These are phyloP conservation scores for Kodamaea plutei DNA, from an alignment of 1,139 yeast genomes.

Conservation along the genomic window DNA sequence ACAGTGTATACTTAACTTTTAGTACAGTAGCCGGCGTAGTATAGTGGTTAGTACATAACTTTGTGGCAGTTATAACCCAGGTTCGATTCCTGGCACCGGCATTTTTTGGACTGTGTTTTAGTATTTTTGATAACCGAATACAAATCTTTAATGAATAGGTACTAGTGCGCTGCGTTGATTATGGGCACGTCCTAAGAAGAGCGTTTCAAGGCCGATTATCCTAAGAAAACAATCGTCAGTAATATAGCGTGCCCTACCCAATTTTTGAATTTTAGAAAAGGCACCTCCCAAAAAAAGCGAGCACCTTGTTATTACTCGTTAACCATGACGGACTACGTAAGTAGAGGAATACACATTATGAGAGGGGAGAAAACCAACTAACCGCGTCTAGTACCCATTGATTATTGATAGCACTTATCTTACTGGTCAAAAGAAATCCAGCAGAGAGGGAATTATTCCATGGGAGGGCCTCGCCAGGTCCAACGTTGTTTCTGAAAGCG, in stretches of 20 bases:
- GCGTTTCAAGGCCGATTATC: too few relatives aligned
- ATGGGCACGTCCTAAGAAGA: too few relatives aligned
- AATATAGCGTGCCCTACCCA: too few relatives aligned
- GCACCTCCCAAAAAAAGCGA: slow-evolving; percentile 3
- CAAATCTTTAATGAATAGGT: too few relatives aligned
- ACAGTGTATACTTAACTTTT: too few relatives aligned
- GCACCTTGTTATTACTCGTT: slow-evolving; percentile 4
- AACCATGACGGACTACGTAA: slow-evolving; percentile 8
- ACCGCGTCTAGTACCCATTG: too few relatives aligned
- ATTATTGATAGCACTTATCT: slow-evolving; percentile 59
- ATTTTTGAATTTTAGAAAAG: too few relatives aligned
- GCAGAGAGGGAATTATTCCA: slow-evolving; percentile 79
- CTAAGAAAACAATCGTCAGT: too few relatives aligned
- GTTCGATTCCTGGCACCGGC: slow-evolving; percentile 48
- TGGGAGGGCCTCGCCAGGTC: slow-evolving; percentile 92
- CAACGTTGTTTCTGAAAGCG: slow-evolving; percentile 59
- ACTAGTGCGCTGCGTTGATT: too few relatives aligned
- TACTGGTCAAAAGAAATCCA: slow-evolving; percentile 69
- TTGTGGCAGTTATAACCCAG: slow-evolving; percentile 46
- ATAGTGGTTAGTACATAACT: slow-evolving; percentile 45
- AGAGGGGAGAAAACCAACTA: too few relatives aligned
- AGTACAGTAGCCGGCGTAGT: slow-evolving; percentile 40
- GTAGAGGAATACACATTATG: too few relatives aligned
- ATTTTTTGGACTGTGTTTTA: too few relatives aligned
- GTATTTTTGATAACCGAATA: slow-evolving; percentile 11